phyloP scores from a whole-genome alignment of 768 basidiomycete species.

The Panellus pusillus region DNA sequence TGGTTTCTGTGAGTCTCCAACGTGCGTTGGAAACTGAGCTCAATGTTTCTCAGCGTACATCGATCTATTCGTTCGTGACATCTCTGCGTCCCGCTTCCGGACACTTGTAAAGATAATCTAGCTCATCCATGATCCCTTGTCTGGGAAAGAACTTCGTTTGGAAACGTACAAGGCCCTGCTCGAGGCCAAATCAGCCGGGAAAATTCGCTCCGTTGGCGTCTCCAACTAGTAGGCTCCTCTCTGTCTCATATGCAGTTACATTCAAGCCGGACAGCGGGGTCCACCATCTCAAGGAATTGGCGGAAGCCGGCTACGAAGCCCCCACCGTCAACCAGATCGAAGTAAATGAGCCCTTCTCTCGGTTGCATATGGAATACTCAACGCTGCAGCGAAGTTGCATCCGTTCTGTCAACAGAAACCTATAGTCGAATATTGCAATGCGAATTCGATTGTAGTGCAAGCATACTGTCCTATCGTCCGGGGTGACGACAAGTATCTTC shows the following conservation, averaged over 20 bases:
- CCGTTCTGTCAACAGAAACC: slow-evolving; percentile 80
- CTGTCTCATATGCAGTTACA: not conserved
- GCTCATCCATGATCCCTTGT: slow-evolving; percentile 72
- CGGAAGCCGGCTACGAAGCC: slow-evolving; percentile 54
- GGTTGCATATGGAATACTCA: not conserved
- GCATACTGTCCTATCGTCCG: slow-evolving; percentile 79
- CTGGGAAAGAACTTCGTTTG: slow-evolving; percentile 65
- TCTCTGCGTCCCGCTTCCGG: not conserved
- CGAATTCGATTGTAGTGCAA: slow-evolving; percentile 60
- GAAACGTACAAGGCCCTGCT: slow-evolving; percentile 70
- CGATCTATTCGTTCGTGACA: slow-evolving; percentile 53
- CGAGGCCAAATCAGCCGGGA: slow-evolving; percentile 61
- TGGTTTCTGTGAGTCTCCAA: slow-evolving; percentile 49
- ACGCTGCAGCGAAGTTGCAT: slow-evolving; percentile 52
- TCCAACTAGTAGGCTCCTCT: slow-evolving; percentile 69
- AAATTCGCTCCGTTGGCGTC: slow-evolving; percentile 73
- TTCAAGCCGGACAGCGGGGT: slow-evolving; percentile 47
- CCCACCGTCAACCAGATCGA: slow-evolving; percentile 85
- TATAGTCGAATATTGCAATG: slow-evolving; percentile 73
- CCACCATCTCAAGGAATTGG: slow-evolving; percentile 76
- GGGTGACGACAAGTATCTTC: slow-evolving; percentile 41
- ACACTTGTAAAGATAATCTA: not conserved
- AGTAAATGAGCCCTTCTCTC: slow-evolving; percentile 36
- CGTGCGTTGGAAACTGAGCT: not conserved
- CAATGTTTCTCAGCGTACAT: slow-evolving; percentile 47